Conservation (phyloP, 345 rosid genomes). For the Boechera retrofracta region DNA sequence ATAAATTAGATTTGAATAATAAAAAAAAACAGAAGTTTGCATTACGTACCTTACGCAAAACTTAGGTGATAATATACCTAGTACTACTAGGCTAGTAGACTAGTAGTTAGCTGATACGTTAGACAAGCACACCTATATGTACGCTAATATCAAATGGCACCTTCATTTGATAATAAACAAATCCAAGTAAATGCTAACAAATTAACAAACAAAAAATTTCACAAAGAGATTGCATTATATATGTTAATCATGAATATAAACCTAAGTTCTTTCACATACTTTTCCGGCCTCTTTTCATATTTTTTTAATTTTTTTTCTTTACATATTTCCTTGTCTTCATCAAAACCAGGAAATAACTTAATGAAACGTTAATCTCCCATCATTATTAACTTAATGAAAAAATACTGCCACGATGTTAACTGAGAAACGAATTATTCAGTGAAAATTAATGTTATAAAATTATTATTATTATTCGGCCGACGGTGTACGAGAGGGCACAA, state of each 20-base stretch:
- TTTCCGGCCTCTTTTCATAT: background rate
- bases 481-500: constrained; percentile 38
- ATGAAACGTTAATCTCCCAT: background rate
- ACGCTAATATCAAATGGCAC: constrained; percentile 10
- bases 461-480: constrained; percentile 15
- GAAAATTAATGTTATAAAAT: background rate
- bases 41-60: background rate
- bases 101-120: constrained; percentile 13
- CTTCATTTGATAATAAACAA: constrained; percentile 19
- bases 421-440: background rate
- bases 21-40: background rate
- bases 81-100: constrained; percentile 1
- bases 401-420: background rate
- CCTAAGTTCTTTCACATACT: background rate
- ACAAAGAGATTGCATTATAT: background rate
- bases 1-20: background rate
- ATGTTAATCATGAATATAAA: background rate
- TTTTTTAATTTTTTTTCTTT: background rate
- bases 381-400: background rate
- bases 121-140: background rate
- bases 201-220: background rate
- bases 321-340: too few species aligned
- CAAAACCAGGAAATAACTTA: background rate
- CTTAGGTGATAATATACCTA: background rate
- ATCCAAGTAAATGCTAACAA: background rate